Evolutionary conservation across 805 yeast species (phyloP), one percentile per base, ranked within the genome.

Genomic region (Starmerella vaccinii): DNA sequence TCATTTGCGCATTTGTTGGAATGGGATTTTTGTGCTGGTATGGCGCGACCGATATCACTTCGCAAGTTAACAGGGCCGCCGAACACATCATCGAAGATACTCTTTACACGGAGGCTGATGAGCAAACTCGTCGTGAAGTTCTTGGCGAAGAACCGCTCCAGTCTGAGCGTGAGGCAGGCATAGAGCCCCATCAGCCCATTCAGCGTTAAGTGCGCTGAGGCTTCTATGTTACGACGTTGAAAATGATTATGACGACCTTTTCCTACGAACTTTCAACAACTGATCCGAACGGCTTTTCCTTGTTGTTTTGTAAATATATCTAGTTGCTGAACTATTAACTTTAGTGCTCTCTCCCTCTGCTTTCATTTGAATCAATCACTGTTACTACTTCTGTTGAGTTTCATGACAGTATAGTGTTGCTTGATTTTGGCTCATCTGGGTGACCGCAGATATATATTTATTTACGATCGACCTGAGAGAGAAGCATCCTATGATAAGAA

Each of bases 1-100:
- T 85, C 73, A 62, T 90, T 59, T 77, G 95, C 46, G 98, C 92
- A 63, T 64, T 86, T 56, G 68, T 86, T 18, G 98, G 98, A 68
- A 71, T 89, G 69, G 72, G 70, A 50, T 75, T 82, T 58, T 85
- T 92, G 63, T 76, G 83, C 45, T 61, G 80, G 66, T 92, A 90
- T 69, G 98, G 98, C 70, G 68, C 84, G 72, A 74, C 87, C 62
- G 97, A 89, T 58, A 74, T 55, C 15, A 22, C 50, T 18, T 40
- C 22, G n/a, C 55, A 47, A 15, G 58, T 49, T 21, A 52, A 52
- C 32, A 39, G 51, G 24, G 47, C 40, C 18, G 61, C 58, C 15
- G 59, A 49, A 40, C 53, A 42, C 18, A 19, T 55, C 42, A 43
- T 58, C 16, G 50, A 51, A 33, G 52, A 49, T 21, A 48, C 46